A percentile compares a stretch with the other conserved stretches of the same genome.
Conservation (phyloP, 805 yeast genomes). For the Hanseniaspora meyeri region DNA sequence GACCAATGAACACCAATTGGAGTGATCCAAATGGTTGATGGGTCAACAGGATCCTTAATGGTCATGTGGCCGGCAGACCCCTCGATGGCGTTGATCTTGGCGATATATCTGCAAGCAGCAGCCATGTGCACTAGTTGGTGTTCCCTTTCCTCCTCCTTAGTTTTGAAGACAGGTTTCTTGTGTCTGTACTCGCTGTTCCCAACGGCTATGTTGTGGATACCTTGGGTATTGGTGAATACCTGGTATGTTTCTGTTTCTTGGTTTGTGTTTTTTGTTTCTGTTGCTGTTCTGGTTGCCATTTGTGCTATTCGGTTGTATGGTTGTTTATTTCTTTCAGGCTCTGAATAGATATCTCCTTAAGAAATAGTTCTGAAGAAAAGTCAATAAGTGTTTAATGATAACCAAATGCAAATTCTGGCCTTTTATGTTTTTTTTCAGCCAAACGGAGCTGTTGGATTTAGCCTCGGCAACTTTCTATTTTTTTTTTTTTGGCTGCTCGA, state of each 20-base stretch:
- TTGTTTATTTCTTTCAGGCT: not conserved
- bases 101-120: slow-evolving; percentile 71
- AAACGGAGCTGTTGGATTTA: too few species aligned
- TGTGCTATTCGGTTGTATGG: not conserved
- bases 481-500: too few species aligned
- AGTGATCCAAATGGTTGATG: slow-evolving; percentile 78
- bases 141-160: slow-evolving; percentile 18
- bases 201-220: slow-evolving; percentile 18
- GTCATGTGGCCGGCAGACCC: slow-evolving; percentile 83
- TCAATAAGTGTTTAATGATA: not conserved
- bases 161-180: slow-evolving; percentile 17
- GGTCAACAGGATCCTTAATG: slow-evolving; percentile 69
- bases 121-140: slow-evolving; percentile 54
- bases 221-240: slow-evolving; percentile 15
- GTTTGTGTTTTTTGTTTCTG: not conserved
- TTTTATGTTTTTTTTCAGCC: too few species aligned
- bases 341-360: too few species aligned
- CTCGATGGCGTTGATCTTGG: slow-evolving; percentile 62
- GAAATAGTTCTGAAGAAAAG: too few species aligned
- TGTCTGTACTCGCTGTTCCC: slow-evolving; percentile 18
- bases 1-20: slow-evolving; percentile 73
- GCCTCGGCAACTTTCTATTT: not conserved
- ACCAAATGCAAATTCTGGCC: not conserved
- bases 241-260: slow-evolving; percentile 2
- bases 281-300: not conserved